Conservation (phyloP, 179 eudicot species). For the Vitellaria paradoxa region DNA sequence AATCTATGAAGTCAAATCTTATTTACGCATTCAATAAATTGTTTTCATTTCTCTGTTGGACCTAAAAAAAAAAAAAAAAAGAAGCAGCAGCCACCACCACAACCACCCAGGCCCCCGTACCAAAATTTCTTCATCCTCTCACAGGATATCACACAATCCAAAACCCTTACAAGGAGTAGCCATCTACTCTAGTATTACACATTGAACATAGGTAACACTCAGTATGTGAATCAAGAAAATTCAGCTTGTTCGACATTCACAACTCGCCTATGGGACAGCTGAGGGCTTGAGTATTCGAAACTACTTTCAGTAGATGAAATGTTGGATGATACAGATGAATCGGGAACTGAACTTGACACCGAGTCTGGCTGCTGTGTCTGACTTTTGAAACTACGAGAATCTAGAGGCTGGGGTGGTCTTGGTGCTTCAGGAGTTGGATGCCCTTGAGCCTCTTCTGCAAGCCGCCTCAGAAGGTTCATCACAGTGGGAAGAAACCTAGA, state of each 20-base stretch:
- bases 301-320: slow-evolving; percentile 24
- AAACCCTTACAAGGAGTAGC: no score
- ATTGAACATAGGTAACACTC: no score
- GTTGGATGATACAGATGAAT: slow-evolving; percentile 20
- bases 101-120: no score
- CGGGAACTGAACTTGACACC: slow-evolving; percentile 21
- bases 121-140: no score
- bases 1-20: no score
- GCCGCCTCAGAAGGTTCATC: slow-evolving; percentile 29
- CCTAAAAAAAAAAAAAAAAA: no score
- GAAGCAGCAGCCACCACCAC: no score
- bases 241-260: slow-evolving; percentile 9
- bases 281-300: slow-evolving; percentile 30
- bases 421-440: slow-evolving; percentile 14
- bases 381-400: slow-evolving; percentile 18
- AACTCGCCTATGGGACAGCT: slow-evolving; percentile 18
- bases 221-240: not conserved
- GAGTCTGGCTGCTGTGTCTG: slow-evolving; percentile 11
- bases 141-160: no score
- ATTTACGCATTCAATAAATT: no score
- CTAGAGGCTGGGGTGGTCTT: slow-evolving; percentile 9
- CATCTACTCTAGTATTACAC: no score
- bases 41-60: no score
- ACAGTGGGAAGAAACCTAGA: slow-evolving; percentile 33
- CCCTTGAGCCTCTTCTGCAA: slow-evolving; percentile 29